Evolutionary conservation across 1,284 basidiomycete species (phyloP), one percentile per base, ranked within the genome.

Genomic region (Leccinum subspadiceum): DNA sequence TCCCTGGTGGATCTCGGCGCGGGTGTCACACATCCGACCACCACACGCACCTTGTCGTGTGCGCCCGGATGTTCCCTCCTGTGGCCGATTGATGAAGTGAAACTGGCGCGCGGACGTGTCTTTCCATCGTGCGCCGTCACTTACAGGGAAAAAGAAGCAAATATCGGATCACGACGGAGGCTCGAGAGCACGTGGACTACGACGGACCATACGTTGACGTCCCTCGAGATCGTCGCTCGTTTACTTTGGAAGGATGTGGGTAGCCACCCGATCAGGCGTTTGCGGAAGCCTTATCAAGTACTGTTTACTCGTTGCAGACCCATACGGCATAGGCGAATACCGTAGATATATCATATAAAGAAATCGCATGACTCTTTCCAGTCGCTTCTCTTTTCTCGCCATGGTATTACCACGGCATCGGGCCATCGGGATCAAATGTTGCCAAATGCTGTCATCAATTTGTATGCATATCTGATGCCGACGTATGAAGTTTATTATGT

Each of bases 171-270:
- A 58, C 12, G 31, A 50, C 35, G 31, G 46, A 5, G 41, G 48
- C 13, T 24, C 39, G 7, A 53, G 5, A 39, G 41, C 49, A 48
- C 55, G 65, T 50, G 58, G 29, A 41, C 51, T 29, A 15, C 33
- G 53, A 54, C 58, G 26, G 53, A 54, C 54, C 6, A 35, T 48
- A n/a, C 4, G 41, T 59, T 60, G 53, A 65, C 62, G 57, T 66
- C 52, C 46, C 51, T 64, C 12, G 15, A 46, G 68, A 68, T 70
- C 68, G 37, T 66, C 67, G 15, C 49, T 54, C 24, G 56, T 56
- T 53, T 24, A 10, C 53, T 67, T 64, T 69, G 66, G 70, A 72
- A 67, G 48, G 68, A 66, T 60, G 65, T 65, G 66, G 70, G 39
- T 64, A 53, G 53, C 57, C 63, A 57, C 59, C 49, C 57, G 65